phyloP scores from a whole-genome alignment of 1,139 yeast genomes.

The Zygotorulaspora mrakii region DNA sequence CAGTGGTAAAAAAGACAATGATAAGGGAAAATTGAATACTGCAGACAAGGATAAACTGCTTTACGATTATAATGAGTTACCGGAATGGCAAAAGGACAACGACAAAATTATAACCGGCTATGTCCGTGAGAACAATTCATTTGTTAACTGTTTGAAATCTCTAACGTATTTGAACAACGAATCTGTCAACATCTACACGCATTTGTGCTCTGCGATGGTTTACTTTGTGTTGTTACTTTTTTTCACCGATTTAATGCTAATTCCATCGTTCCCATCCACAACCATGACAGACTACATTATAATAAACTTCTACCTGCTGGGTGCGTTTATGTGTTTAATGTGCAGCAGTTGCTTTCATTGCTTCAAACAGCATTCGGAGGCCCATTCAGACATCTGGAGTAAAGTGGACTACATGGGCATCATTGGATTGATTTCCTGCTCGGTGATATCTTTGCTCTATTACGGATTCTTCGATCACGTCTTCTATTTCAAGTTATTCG shows the following conservation, averaged over 20 bases:
- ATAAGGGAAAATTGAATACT: slow-evolving; percentile 8
- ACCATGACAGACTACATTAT: slow-evolving; percentile 45
- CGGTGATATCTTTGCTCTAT: slow-evolving; percentile 66
- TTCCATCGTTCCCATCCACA: slow-evolving; percentile 48
- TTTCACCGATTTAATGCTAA: slow-evolving; percentile 31
- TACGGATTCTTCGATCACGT: slow-evolving; percentile 62
- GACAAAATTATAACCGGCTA: slow-evolving; percentile 72
- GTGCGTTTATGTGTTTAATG: slow-evolving; percentile 58
- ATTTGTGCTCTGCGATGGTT: slow-evolving; percentile 61
- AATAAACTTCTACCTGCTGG: slow-evolving; percentile 46
- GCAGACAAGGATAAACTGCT: slow-evolving; percentile 15
- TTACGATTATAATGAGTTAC: slow-evolving; percentile 48
- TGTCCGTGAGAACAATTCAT: slow-evolving; percentile 61
- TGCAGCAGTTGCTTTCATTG: slow-evolving; percentile 78
- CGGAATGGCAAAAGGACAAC: slow-evolving; percentile 84
- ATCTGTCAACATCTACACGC: slow-evolving; percentile 75
- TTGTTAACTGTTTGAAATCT: slow-evolving; percentile 50
- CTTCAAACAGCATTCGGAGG: slow-evolving; percentile 68
- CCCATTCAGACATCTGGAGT: slow-evolving; percentile 56
- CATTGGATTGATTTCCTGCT: slow-evolving; percentile 69
- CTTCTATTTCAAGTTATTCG: slow-evolving; percentile 43
- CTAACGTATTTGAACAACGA: slow-evolving; percentile 76
- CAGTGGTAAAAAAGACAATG: neutral
- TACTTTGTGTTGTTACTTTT: slow-evolving; percentile 36
- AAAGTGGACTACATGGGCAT: slow-evolving; percentile 87